Base-by-base conservation (phyloP, 768 basidiomycete genomes). In the Mrakia hoshinonis region DNA sequence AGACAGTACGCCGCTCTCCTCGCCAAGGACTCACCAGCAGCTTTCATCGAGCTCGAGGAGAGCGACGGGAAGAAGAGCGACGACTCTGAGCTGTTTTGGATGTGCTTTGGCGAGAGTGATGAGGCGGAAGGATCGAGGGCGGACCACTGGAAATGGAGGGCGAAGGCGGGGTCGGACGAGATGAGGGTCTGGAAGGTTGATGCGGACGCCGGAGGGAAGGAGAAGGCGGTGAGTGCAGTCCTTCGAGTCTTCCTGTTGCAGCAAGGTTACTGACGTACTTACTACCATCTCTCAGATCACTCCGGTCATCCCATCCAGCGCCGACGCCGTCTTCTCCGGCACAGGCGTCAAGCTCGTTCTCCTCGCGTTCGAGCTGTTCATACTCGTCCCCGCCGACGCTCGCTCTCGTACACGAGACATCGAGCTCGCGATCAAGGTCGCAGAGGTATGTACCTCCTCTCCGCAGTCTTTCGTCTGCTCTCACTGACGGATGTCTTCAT, bases 51-150 rank as follows among this genome's bases (percentile, higher is more conserved):
- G 29, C 13, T 60, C 20, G 55, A 31, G 2, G 36, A 64, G 68
- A 22, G 20, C 36, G 39, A 15, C 2, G 38, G 1, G 20, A 13
- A 3, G 46, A 58, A 54, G 22, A 1, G 38, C 7, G 68, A 47
- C 20, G 55, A 34, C 18, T 24, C 38, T 7, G 68, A 58, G 31
- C 38, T 68, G 26, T 68, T 68, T 34, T 68, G 68, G 68, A 68
- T 68, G 68, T 68, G 68, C 58, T 58, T 68, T 18, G 68, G 58
- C 6, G 24, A 55, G 11, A 39, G 43, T 24, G 36, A 68, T 34
- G 67, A 47, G 20, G 46, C 20, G 1, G 67, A 36, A n/a, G 67
- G 68, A 1, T 24, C 51, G 24, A 43, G 18, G 26, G 68, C 68
- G 0, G 24, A 60, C 3, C 68, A 68, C 47, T 68, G 68, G 68